Evolutionary conservation across 352 stramenopile genomes (phyloP).

Genomic region (Phytophthora ramorum): DNA sequence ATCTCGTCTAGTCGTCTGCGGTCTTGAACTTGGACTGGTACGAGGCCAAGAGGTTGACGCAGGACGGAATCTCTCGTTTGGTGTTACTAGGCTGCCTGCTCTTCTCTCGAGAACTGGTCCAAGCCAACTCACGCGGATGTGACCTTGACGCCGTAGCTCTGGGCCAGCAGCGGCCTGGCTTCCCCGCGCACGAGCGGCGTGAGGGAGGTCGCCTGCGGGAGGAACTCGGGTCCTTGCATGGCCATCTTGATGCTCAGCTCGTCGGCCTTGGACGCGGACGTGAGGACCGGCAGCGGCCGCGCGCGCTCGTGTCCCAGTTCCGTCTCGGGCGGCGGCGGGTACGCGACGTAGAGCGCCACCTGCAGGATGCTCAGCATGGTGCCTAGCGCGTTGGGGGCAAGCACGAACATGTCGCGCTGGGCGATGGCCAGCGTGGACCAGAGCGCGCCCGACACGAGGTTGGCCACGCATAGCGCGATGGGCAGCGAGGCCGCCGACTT

Average conservation of each 20-base stretch:
- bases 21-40: slow-evolving; percentile 19
- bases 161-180: not conserved
- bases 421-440: slow-evolving; percentile 29
- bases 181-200: not conserved
- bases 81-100: not conserved
- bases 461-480: slow-evolving; percentile 38
- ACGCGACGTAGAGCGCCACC: too few relatives aligned
- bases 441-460: slow-evolving; percentile 25
- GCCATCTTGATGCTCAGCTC: not conserved
- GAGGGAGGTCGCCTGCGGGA: not conserved
- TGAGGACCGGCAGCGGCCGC: too few relatives aligned
- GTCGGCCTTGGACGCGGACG: not conserved
- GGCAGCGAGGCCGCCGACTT: slow-evolving; percentile 38
- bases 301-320: too few relatives aligned
- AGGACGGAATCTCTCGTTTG: not conserved
- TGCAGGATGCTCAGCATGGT: too few relatives aligned
- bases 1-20: not conserved
- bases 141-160: slow-evolving; percentile 3
- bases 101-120: not conserved
- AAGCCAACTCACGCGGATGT: not conserved
- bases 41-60: not conserved
- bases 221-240: not conserved
- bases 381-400: slow-evolving; percentile 37
- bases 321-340: too few relatives aligned
- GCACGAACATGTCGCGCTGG: slow-evolving; percentile 39